A percentile compares a stretch with the other conserved stretches of the same genome.
phyloP scores from a whole-genome alignment of 257 asterid genomes.

The Scutellaria galericulata region DNA sequence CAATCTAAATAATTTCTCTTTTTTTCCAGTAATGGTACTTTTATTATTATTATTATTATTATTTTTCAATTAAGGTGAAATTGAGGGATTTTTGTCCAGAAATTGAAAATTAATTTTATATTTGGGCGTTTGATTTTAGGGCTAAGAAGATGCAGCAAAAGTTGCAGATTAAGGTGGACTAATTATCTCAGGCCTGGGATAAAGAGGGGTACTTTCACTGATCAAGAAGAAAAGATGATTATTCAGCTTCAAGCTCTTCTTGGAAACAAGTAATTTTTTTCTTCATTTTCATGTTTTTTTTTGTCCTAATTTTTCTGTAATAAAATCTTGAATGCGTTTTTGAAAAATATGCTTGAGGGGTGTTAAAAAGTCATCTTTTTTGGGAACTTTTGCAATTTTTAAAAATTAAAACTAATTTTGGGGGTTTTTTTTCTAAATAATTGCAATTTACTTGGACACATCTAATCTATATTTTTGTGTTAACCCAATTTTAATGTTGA shows the following conservation, averaged over 20 bases:
- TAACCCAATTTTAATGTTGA: too few relatives aligned
- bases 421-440: not conserved
- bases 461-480: too few relatives aligned
- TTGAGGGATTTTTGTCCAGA: not conserved
- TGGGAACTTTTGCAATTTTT: too few relatives aligned
- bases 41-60: too few relatives aligned
- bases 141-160: slow-evolving; percentile 75
- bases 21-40: too few relatives aligned
- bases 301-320: not conserved
- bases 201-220: slow-evolving; percentile 71
- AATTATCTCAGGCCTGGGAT: slow-evolving; percentile 86
- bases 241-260: slow-evolving; percentile 88
- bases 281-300: not conserved
- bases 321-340: too few relatives aligned
- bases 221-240: slow-evolving; percentile 77
- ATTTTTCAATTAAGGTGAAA: not conserved
- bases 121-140: slow-evolving; percentile 40
- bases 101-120: not conserved
- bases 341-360: too few relatives aligned
- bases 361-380: too few relatives aligned
- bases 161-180: slow-evolving; percentile 87
- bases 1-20: too few relatives aligned
- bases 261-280: slow-evolving; percentile 65
- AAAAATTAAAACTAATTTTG: not conserved
- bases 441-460: too few relatives aligned